Conservation (phyloP, 495 filamentous ascomycete genomes). For the Xylaria castorea region DNA sequence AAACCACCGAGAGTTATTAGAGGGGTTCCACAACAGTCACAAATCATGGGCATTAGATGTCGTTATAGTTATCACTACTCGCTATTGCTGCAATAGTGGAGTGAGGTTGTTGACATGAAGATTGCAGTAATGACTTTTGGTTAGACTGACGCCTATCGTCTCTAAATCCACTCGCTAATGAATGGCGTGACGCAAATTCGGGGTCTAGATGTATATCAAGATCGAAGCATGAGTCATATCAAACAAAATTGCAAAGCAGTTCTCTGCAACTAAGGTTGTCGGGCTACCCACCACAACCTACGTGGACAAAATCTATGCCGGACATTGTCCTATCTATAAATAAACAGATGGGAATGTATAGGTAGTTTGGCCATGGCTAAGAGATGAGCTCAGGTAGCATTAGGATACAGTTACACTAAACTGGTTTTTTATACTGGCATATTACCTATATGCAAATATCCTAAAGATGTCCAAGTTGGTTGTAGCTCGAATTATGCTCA, state of each 20-base stretch:
- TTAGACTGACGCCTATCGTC: not conserved
- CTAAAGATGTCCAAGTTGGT: not conserved
- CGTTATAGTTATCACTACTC: not conserved
- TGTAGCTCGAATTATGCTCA: not conserved
- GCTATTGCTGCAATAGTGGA: not conserved
- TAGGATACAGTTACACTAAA: not conserved
- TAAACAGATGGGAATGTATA: not conserved
- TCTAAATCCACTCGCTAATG: conserved; percentile 6
- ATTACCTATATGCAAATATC: no score
- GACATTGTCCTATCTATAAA: not conserved
- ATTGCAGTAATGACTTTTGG: not conserved
- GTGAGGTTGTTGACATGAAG: not conserved
- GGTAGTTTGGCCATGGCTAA: not conserved
- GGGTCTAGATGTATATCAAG: conserved; percentile 4
- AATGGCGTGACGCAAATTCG: conserved; percentile 1
- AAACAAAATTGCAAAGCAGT: conserved; percentile 6
- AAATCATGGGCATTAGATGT: not conserved
- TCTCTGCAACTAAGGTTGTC: not conserved
- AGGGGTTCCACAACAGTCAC: not conserved
- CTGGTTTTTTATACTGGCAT: no score
- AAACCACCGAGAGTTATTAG: not conserved
- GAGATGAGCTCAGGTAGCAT: not conserved
- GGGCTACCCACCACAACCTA: conserved; percentile 3
- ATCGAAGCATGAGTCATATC: conserved; percentile 16
- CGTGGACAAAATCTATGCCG: not conserved